Base-by-base conservation (phyloP, 495 filamentous ascomycete species). In the Darksidea phi region DNA sequence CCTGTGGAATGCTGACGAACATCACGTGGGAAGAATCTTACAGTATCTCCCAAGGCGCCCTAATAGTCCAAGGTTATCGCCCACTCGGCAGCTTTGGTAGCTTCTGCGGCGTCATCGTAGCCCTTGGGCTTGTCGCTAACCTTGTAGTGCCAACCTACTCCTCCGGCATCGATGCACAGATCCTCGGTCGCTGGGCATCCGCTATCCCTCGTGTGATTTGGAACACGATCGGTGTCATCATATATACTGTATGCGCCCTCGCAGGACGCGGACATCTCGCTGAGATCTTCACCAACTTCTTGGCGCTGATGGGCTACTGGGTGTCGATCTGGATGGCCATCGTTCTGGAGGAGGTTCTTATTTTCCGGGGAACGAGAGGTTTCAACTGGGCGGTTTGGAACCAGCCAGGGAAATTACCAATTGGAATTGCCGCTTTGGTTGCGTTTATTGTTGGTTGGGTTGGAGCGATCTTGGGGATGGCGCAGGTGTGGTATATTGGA, bases 71-170 rank as follows among this genome's bases (percentile, higher is more conserved):
- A 66, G 87, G 80, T 18, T 88, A 81, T 67, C 74, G 72, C 1
- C 80, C 83, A 0, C 76, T 90, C 0, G 80, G 82, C 38, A 75
- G 74, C 0, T 92, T 92, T 61, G 88, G 88, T 42, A 85, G 85
- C 63, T 87, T 90, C 76, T 87, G 85, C 70, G 79, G 81, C 18
- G 86, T 90, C 0, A 70, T 92, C n/a, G 75, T 87, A 7, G 85
- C 86, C 0, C 74, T 92, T 1, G 86, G 88, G 1, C 75, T 90
- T 10, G 84, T 90, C 48, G 82, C 86, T 28, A 92, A 92, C 69
- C 80, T 82, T 34, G 79, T 90, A 34, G 76, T 84, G 0, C 86
- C 87, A 0, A 84, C 83, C 4, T 63, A 91, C 72, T 85, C 83
- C 21, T 76, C 82, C 21, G 85, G 86, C 3, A 79, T 92, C 20